Evolutionary conservation across 805 yeast species (phyloP), one percentile per base, ranked within the genome.

Genomic region (Candida pseudofarinosa): DNA sequence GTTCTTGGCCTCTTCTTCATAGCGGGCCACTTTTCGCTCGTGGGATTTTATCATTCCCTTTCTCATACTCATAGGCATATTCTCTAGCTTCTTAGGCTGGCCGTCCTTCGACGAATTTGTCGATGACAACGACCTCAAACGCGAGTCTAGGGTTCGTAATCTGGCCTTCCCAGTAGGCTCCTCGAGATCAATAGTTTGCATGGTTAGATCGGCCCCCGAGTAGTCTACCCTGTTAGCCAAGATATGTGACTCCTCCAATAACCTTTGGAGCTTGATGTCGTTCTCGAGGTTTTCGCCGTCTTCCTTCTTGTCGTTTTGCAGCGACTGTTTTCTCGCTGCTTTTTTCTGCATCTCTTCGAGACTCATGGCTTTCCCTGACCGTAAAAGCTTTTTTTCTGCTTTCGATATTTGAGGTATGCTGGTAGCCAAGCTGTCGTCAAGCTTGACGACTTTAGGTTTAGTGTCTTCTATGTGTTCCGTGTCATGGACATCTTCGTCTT

Each of bases 51-150:
- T 69, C 83, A 90, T 85, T 2, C 96, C 96, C 56, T 85, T 86
- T 43, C 97, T 76, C 71, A 88, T 80, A 15, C 77, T 61, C 89
- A 93, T 90, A 16, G 98, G 96, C 79, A 88, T 87, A 40, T 81
- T 85, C 51, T 86, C 93, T 30, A 83, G 61, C 41, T 67, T 77
- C 52, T 53, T 56, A 31, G 65, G 64, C 20, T 58, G 61, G 13
- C 74, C 83, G 45, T 75, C 73, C 0, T 69, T 57, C 4, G 69
- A 52, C 0, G 87, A 73, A 50, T 69, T 68, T 2, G 42, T 41
- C 1, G 73, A 54, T 0, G 74, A 56, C 1, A 80, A 47, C 8
- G 67, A 60, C 12, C 76, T 62, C 43, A 86, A 63, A 43, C 91
- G 68, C 34, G 77, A 73, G 41, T 79, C 79, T 38, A 85, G 58